Base-by-base conservation (phyloP, 768 basidiomycete species). In the Gymnopilus dilepis region DNA sequence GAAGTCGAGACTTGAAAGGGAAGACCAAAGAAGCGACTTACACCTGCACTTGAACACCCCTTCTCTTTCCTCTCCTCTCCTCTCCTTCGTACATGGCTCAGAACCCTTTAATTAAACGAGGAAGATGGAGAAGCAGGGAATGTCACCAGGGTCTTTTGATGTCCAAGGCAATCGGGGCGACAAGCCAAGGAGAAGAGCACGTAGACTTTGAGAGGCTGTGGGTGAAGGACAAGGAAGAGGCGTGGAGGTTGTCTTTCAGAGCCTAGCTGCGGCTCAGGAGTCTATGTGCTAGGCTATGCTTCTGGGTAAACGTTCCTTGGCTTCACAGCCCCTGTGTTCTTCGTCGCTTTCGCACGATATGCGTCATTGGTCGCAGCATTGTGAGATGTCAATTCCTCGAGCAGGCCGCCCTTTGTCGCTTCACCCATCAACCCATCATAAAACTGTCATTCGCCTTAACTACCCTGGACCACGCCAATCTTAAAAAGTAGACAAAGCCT, bases 161-260 rank as follows among this genome's bases (percentile, higher is more conserved):
- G 47, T n/a, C n/a, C n/a, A 3, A 41, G 12, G 9, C 21, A 45
- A 9, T 19, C 9, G n/a, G n/a, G n/a, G 2, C 34, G 17, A 15
- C 4, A 3, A 9, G 9, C 4, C 15, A 12, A 13, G 33, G 37
- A 4, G 53, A 51, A 22, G 93, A 95, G 73, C 80, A 74, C 73
- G 83, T 97, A 9, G 97, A 98, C 74, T 84, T 98, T 6, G 95
- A 99, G 71, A 97, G 99, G 74, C 94, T 94, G 72, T 98, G 95
- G 95, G 96, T 94, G 89, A 90, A 94, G 2, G 80, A 80, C 9
- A 97, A 97, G 78, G 75, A 98, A 43, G 98, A 98, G 71, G 97
- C 96, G 0, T 75, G 98, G 55, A 97, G 94, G 0, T 95, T 93
- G 72, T 97, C 97, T 73, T 97, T 90, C 74, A 97, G 97, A 94